Conservation (phyloP, 306 rosid genomes). For the barrel medic (Medicago truncatula) region MtrunA17r5.0-ANR NC_053048.1:10640501-10641000, state of each 20-base stretch:
- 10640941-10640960: slow-evolving; percentile 17
- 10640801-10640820: slow-evolving; percentile 45
- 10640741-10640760: slow-evolving; percentile 2
- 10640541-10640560: slow-evolving; percentile 35
- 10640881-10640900: slow-evolving; percentile 15
- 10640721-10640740: neutral
- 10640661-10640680: slow-evolving; percentile 5
- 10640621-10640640: slow-evolving; percentile 32
- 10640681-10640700: neutral
- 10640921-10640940: slow-evolving; percentile 10
- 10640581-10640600: neutral
- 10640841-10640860: slow-evolving; percentile 32
- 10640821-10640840: slow-evolving; percentile 24
- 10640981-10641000: slow-evolving; percentile 51
- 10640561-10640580: neutral
- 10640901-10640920: slow-evolving; percentile 26
- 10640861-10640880: neutral
- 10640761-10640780: slow-evolving; percentile 49
- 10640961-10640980: slow-evolving; percentile 44
- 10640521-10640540: slow-evolving; percentile 15
- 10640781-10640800: slow-evolving; percentile 38
- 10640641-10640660: slow-evolving; percentile 8
- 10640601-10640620: slow-evolving; percentile 22
- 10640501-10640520: slow-evolving; percentile 13
- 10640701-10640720: neutral